Conservation (phyloP, 768 basidiomycete species). For the Podaxis pistillaris region DNA sequence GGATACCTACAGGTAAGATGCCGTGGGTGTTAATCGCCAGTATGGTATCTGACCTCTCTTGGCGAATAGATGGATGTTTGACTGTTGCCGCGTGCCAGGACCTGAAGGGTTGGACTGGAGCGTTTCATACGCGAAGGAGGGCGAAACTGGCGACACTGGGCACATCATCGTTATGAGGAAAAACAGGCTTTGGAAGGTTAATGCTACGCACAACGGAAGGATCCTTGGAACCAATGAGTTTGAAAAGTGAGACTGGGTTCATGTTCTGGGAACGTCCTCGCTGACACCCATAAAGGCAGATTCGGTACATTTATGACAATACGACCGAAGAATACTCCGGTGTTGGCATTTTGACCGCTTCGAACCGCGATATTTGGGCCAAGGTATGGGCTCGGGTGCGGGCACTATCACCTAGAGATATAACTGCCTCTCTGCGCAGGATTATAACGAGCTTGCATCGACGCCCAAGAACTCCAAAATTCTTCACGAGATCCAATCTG, state of each 20-base stretch:
- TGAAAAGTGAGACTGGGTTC: slow-evolving; percentile 44
- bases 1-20: slow-evolving; percentile 75
- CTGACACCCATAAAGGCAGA: slow-evolving; percentile 51
- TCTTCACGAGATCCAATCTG: slow-evolving; percentile 74
- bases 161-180: slow-evolving; percentile 87
- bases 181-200: slow-evolving; percentile 82
- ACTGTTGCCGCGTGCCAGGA: slow-evolving; percentile 81
- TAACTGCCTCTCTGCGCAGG: slow-evolving; percentile 35
- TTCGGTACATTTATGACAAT: slow-evolving; percentile 68
- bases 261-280: neutral
- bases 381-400: slow-evolving; percentile 45
- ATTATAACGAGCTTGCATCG: slow-evolving; percentile 58
- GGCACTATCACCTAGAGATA: slow-evolving; percentile 2
- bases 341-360: slow-evolving; percentile 75
- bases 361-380: slow-evolving; percentile 87
- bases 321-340: slow-evolving; percentile 63
- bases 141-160: slow-evolving; percentile 60
- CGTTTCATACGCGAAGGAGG: slow-evolving; percentile 58
- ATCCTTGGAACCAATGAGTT: slow-evolving; percentile 67
- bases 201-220: slow-evolving; percentile 50
- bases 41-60: slow-evolving; percentile 4
- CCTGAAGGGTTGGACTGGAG: slow-evolving; percentile 76
- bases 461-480: slow-evolving; percentile 62
- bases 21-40: neutral
- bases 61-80: slow-evolving; percentile 80